These are phyloP conservation scores for Copromyces sp. DNA, from an alignment of 495 filamentous ascomycete species.

Conservation along the genomic window DNA sequence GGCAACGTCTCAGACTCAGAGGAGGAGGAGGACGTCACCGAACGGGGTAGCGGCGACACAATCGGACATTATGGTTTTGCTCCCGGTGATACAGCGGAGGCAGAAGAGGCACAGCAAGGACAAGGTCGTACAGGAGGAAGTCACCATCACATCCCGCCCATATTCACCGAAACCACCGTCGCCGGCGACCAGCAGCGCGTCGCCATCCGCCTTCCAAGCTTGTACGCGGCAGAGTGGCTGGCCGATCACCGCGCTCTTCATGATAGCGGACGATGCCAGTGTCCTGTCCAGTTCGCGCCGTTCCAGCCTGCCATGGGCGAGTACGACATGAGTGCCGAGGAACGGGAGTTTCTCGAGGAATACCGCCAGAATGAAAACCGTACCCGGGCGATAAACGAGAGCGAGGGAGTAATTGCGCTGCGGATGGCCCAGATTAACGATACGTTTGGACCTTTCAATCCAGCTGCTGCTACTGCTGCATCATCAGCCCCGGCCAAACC, in stretches of 20 bases:
- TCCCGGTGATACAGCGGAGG: background rate
- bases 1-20: conserved; percentile 2
- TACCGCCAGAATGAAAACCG: conserved; percentile 8
- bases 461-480: background rate
- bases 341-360: conserved; percentile 1
- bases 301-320: conserved; percentile 12
- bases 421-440: conserved; percentile 10
- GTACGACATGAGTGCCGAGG: conserved; percentile 6
- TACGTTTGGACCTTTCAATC: conserved; percentile 6
- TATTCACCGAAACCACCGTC: conserved; percentile 14
- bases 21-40: background rate
- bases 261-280: conserved; percentile 21
- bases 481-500: background rate
- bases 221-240: conserved; percentile 33
- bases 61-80: background rate
- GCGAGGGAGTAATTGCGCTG: background rate
- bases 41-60: background rate
- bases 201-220: conserved; percentile 21
- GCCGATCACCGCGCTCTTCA: conserved; percentile 29
- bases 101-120: background rate
- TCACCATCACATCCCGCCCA: conserved; percentile 9
- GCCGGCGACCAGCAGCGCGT: conserved; percentile 7
- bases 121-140: background rate
- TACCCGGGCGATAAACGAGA: background rate
- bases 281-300: conserved; percentile 18